Base-by-base conservation (phyloP, 352 stramenopile genomes). In the Pythium diclinum region DNA sequence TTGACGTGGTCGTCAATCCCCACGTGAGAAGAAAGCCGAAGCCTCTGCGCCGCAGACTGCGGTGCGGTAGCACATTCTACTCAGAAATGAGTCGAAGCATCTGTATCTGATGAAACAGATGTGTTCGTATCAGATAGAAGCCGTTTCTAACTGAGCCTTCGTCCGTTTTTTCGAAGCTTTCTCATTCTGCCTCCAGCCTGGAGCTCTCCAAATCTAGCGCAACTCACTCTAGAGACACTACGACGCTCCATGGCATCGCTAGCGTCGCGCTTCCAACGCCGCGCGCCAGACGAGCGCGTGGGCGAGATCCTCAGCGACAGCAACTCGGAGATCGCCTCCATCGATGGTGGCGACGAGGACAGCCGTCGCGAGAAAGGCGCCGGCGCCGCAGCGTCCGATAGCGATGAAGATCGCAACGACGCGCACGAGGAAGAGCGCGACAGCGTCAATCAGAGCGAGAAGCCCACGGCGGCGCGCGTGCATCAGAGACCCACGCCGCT, bases 251-350 rank as follows among this genome's bases (percentile, higher is more conserved):
- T 67, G 60, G 60, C 60, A 30, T 33, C 46, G 19, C 21, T 55
- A 7, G 14, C 23, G 11, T 38, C 51, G 30, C 60, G 62, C 32
- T 56, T 70, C 55, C 60, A 67, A 33, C 55, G 63, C 48, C 59
- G 54, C 40, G 47, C 48, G 63, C 36, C 61, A 9, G 67, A 79
- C 25, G 59, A 75, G 53, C 73, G 76, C 16, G 67, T 88, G 16
- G 78, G 74, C 7, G 78, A 88, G 51, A 82, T 88, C 66, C 60
- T 87, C 53, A 86, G 77, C 61, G 79, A 90, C 64, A 71, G 64
- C 57, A 86, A 80, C 63, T 88, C 75, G 16, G 79, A 87, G 46
- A 63, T 78, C 38, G 81, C 76, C 13, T 74, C 71, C 1, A 17
- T 75, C 33, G 64, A 73, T 14, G 67, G 51, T 14, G 63, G 71